Evolutionary conservation across 208 protist species (phyloP).

Genomic region (Entamoeba nuttalli): DNA sequence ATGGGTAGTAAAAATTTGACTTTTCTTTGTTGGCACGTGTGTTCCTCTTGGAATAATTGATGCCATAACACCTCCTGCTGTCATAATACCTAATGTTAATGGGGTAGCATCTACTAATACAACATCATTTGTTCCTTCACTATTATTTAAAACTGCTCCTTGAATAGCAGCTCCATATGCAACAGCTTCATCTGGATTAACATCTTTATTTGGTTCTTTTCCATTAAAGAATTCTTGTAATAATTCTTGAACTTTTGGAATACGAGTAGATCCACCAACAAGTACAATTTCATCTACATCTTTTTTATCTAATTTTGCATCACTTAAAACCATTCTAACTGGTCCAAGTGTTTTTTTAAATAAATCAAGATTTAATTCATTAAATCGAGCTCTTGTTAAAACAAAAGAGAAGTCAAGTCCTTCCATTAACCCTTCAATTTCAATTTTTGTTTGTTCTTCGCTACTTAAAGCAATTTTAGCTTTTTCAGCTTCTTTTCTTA

Average conservation of each 20-base stretch:
- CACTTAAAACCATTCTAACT: slow-evolving; percentile 72
- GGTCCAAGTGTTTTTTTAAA: slow-evolving; percentile 80
- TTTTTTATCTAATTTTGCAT: slow-evolving; percentile 71
- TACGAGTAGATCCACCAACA: slow-evolving; percentile 79
- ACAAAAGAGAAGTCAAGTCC: slow-evolving; percentile 77
- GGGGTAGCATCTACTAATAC: slow-evolving; percentile 91
- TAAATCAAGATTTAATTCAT: slow-evolving; percentile 84
- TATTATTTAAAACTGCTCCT: slow-evolving; percentile 66
- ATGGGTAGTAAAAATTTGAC: slow-evolving; percentile 72
- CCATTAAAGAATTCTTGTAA: slow-evolving; percentile 81
- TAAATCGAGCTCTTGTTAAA: slow-evolving; percentile 84
- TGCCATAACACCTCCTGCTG: slow-evolving; percentile 81
- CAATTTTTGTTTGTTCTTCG: slow-evolving; percentile 60
- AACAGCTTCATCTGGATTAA: slow-evolving; percentile 94
- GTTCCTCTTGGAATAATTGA: slow-evolving; percentile 22
- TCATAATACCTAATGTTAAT: slow-evolving; percentile 90
- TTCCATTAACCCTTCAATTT: slow-evolving; percentile 81
- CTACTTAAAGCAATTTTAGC: slow-evolving; percentile 84
- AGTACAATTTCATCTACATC: slow-evolving; percentile 86
- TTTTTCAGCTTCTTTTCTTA: slow-evolving; percentile 50
- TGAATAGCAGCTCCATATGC: slow-evolving; percentile 90
- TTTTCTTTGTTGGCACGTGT: slow-evolving; percentile 28
- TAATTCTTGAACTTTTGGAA: slow-evolving; percentile 85
- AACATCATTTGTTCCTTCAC: slow-evolving; percentile 60
- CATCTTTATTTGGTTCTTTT: slow-evolving; percentile 73